Conservation (phyloP, 768 basidiomycete genomes). For the Tricholomella constricta region DNA sequence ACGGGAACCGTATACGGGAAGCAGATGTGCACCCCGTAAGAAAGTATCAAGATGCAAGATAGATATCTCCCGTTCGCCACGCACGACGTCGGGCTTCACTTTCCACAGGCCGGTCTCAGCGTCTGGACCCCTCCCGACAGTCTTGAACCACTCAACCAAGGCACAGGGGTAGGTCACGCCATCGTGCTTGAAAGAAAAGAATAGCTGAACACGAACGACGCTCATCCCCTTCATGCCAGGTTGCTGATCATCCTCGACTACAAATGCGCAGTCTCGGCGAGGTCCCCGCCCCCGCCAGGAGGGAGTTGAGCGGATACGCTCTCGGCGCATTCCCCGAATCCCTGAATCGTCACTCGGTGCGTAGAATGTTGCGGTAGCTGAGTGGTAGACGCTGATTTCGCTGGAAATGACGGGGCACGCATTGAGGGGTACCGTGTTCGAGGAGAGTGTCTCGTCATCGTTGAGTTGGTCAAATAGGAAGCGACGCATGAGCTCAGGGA, state of each 20-base stretch:
- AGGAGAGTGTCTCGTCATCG: constrained; percentile 9
- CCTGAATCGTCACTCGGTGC: constrained; percentile 35
- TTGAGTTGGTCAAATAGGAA: constrained; percentile 18
- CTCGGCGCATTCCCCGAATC: constrained; percentile 3
- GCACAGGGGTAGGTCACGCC: constrained; percentile 26
- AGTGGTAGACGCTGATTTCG: constrained; percentile 25
- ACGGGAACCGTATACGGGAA: constrained; percentile 24
- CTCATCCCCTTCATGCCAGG: constrained; percentile 25
- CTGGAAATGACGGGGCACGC: constrained; percentile 18
- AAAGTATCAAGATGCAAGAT: neutral
- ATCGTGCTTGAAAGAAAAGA: constrained; percentile 26
- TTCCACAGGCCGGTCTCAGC: neutral
- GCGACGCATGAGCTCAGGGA: constrained; percentile 13
- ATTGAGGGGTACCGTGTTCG: constrained; percentile 14
- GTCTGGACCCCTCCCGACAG: neutral
- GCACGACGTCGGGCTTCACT: neutral
- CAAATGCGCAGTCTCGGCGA: constrained; percentile 28
- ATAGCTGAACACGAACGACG: constrained; percentile 24
- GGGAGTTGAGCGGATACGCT: constrained; percentile 29
- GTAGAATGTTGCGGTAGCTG: constrained; percentile 31
- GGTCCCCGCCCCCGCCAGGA: constrained; percentile 28
- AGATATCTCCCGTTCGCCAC: neutral
- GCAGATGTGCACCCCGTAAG: neutral
- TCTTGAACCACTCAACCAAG: constrained; percentile 30
- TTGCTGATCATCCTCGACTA: constrained; percentile 9